Percentiles rank a stretch among this genome's conserved stretches.
Conservation (phyloP, 2,329 filamentous ascomycete genomes). For the Alternaria conjuncta region DNA sequence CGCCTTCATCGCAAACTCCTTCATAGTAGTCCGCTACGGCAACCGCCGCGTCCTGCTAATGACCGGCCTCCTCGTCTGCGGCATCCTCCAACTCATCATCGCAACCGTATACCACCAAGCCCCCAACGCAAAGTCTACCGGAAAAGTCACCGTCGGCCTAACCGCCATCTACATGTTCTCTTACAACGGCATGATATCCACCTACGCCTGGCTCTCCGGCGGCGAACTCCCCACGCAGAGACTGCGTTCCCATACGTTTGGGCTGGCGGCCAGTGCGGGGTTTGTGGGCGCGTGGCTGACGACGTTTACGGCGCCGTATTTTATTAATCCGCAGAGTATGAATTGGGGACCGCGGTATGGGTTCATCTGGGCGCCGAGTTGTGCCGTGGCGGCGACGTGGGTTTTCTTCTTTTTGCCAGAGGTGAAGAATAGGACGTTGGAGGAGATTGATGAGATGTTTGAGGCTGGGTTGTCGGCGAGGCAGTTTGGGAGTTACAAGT, state of each 20-base stretch:
- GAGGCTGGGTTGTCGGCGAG: slow-evolving; percentile 51
- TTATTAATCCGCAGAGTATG: slow-evolving; percentile 62
- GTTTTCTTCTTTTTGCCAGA: slow-evolving; percentile 59
- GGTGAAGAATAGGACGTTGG: slow-evolving; percentile 60
- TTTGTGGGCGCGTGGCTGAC: slow-evolving; percentile 63
- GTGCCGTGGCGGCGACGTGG: slow-evolving; percentile 39
- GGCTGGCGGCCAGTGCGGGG: slow-evolving; percentile 59
- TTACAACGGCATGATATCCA: slow-evolving; percentile 62
- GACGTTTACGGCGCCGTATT: slow-evolving; percentile 65
- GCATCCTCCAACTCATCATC: slow-evolving; percentile 61
- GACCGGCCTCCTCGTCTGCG: slow-evolving; percentile 59
- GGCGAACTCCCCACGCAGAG: slow-evolving; percentile 65
- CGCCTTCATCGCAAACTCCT: slow-evolving; percentile 62
- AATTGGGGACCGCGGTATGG: slow-evolving; percentile 65
- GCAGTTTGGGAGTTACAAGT: slow-evolving; percentile 52
- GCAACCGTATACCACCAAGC: slow-evolving; percentile 60
- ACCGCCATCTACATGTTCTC: slow-evolving; percentile 61
- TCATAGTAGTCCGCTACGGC: slow-evolving; percentile 61
- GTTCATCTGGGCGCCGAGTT: slow-evolving; percentile 61
- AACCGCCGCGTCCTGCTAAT: slow-evolving; percentile 62
- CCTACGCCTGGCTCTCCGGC: slow-evolving; percentile 64
- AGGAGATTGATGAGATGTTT: slow-evolving; percentile 64
- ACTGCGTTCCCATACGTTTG: slow-evolving; percentile 64
- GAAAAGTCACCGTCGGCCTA: slow-evolving; percentile 60
- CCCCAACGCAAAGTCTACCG: slow-evolving; percentile 44